phyloP scores from a whole-genome alignment of 148 eudicot genomes.

The Silene latifolia region DNA sequence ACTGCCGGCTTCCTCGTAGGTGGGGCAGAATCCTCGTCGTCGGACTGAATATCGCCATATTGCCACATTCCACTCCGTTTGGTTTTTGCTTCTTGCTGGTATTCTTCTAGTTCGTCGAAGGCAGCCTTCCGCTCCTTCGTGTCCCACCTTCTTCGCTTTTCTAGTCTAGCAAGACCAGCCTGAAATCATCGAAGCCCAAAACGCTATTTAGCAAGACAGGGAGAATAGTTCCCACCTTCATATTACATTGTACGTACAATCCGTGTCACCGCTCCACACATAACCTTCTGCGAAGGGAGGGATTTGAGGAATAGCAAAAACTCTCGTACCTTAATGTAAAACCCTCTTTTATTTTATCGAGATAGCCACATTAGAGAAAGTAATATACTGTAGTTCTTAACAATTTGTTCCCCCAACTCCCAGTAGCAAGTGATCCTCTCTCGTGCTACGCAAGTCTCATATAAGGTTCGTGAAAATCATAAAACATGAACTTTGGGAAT shows the following conservation, averaged over 20 bases:
- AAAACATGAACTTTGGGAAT: not conserved
- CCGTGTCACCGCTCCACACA: no score
- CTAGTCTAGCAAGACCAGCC: slow-evolving; percentile 84
- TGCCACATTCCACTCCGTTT: slow-evolving; percentile 76
- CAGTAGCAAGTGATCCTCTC: no score
- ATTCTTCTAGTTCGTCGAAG: slow-evolving; percentile 61
- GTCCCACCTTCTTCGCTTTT: slow-evolving; percentile 65
- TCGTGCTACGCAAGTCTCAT: not conserved
- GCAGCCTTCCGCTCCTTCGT: slow-evolving; percentile 45
- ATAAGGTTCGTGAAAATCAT: not conserved
- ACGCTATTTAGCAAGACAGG: not conserved
- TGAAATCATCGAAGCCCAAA: slow-evolving; percentile 24
- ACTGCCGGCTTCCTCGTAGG: slow-evolving; percentile 62
- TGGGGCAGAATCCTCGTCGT: slow-evolving; percentile 69
- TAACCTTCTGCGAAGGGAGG: no score
- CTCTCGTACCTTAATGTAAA: no score
- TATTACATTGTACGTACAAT: no score
- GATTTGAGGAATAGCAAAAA: not conserved
- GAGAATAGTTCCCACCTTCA: not conserved
- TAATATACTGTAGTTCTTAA: no score
- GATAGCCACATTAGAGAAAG: no score
- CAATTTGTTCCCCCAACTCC: no score
- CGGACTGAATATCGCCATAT: slow-evolving; percentile 78
- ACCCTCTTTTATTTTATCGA: no score
- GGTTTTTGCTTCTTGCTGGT: slow-evolving; percentile 59